These are phyloP conservation scores for Polyporus tsugae DNA, from an alignment of 1,284 basidiomycete genomes.

Conservation along the genomic window DNA sequence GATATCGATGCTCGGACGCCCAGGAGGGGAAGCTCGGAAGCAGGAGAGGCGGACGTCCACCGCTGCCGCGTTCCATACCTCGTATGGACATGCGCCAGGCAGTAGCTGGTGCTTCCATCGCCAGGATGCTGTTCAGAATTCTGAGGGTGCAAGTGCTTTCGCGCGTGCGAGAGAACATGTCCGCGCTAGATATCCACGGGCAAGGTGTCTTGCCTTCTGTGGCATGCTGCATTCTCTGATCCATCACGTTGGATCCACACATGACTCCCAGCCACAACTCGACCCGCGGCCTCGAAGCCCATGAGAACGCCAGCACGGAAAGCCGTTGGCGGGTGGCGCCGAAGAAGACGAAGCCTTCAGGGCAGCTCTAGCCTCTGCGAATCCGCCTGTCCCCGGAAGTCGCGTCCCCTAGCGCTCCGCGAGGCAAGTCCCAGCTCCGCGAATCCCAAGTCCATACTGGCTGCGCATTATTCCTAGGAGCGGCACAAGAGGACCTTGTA, in stretches of 20 bases:
- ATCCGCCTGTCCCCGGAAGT: not conserved
- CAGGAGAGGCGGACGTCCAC: not conserved
- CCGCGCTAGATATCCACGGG: not conserved
- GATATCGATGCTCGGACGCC: not conserved
- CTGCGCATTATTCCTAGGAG: not conserved
- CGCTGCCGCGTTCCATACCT: constrained; percentile 3
- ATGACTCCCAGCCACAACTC: not conserved
- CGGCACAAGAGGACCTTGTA: not conserved
- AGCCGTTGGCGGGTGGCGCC: not conserved
- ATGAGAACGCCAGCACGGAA: not conserved
- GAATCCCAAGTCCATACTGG: not conserved
- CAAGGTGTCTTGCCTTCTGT: not conserved
- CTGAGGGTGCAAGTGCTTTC: not conserved
- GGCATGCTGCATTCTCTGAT: not conserved
- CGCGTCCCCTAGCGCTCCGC: not conserved
- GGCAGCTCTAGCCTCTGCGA: not conserved
- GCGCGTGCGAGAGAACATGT: not conserved
- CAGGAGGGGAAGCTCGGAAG: not conserved
- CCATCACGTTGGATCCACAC: not conserved
- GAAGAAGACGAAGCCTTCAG: not conserved
- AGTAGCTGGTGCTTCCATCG: not conserved
- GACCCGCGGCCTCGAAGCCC: constrained; percentile 4
- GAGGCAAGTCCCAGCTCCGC: not conserved
- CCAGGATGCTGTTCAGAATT: not conserved
- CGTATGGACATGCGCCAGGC: not conserved